Percentiles rank a stretch among this genome's conserved stretches.
These are phyloP conservation scores for Cinnamomum micranthum DNA, from an alignment of 164 flowering plant species.

Conservation along the genomic window DNA sequence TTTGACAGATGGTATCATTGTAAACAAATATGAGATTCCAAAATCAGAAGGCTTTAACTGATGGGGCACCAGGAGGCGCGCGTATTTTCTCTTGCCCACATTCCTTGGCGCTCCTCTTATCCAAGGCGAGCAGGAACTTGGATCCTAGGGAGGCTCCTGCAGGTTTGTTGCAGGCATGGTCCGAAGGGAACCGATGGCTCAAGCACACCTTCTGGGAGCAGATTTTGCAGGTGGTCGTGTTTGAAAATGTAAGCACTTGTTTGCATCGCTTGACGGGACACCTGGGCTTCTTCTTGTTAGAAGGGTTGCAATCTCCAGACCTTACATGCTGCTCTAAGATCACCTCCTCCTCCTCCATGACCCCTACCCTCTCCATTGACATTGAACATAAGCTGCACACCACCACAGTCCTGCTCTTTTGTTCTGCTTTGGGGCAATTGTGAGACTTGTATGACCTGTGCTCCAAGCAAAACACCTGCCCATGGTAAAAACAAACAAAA, in stretches of 20 bases:
- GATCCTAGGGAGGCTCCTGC: conserved; percentile 8
- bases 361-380: conserved; percentile 61
- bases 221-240: conserved; percentile 54
- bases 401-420: conserved; percentile 55
- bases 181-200: conserved; percentile 75
- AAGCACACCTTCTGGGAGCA: conserved; percentile 68
- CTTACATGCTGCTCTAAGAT: conserved; percentile 47
- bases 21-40: neutral
- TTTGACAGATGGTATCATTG: neutral
- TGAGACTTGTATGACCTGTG: conserved; percentile 74
- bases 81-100: conserved; percentile 27
- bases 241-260: conserved; percentile 65
- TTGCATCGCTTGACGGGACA: conserved; percentile 74
- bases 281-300: conserved; percentile 65
- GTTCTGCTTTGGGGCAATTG: conserved; percentile 61
- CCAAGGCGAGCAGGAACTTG: conserved; percentile 64
- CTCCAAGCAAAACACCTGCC: conserved; percentile 72
- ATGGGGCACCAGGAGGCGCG: conserved; percentile 22
- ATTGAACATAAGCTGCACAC: conserved; percentile 68
- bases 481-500: neutral
- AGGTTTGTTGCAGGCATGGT: conserved; percentile 50
- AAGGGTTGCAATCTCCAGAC: conserved; percentile 75
- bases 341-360: conserved; percentile 31
- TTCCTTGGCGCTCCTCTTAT: conserved; percentile 39
- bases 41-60: conserved; percentile 35